Conservation (phyloP, 306 rosid species). For the Rubus idaeus region DNA sequence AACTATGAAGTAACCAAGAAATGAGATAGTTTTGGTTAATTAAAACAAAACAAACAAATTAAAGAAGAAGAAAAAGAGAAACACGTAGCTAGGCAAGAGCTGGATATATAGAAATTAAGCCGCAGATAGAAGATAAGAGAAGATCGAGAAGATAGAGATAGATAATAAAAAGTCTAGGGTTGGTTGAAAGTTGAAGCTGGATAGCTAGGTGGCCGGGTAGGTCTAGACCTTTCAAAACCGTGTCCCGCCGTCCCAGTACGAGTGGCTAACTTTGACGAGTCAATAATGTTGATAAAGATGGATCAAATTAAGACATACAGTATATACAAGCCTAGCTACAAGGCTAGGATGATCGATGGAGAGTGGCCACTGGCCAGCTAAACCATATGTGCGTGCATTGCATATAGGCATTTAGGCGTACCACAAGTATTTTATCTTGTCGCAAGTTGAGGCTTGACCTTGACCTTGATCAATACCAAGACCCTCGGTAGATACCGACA, state of each 20-base stretch:
- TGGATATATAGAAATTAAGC: not conserved
- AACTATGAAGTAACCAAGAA: not conserved
- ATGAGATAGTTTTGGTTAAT: not conserved
- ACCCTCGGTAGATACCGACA: not conserved
- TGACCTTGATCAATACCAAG: conserved; percentile 9
- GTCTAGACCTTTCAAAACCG: conserved; percentile 24
- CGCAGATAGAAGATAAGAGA: not conserved
- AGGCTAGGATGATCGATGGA: too few relatives aligned
- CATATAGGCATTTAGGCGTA: not conserved
- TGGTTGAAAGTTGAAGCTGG: conserved; percentile 12
- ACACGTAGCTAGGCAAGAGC: not conserved
- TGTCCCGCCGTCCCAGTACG: not conserved
- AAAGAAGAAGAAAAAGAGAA: not conserved
- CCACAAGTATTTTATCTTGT: not conserved
- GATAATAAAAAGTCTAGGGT: not conserved
- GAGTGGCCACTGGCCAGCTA: too few relatives aligned
- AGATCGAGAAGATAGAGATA: not conserved
- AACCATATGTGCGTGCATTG: not conserved
- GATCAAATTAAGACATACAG: not conserved
- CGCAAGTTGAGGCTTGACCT: conserved; percentile 16
- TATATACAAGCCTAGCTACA: too few relatives aligned
- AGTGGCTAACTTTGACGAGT: not conserved
- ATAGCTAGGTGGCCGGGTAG: not conserved
- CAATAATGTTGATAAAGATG: conserved; percentile 16
- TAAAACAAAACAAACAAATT: too few relatives aligned